Conservation (phyloP, 2,329 filamentous ascomycete species). For the Pleomassaria siparia region DNA sequence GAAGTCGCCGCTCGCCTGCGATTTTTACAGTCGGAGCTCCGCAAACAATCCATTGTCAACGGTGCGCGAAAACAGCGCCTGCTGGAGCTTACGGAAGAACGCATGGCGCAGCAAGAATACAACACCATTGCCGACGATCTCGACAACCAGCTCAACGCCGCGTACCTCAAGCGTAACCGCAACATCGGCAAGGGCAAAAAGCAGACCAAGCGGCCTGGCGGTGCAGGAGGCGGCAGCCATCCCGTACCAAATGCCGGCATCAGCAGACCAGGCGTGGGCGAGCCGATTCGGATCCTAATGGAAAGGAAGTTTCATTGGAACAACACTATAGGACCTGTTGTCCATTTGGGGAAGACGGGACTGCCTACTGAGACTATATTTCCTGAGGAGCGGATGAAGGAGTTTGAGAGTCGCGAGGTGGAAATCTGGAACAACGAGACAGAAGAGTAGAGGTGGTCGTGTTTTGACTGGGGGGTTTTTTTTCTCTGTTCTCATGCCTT, state of each 20-base stretch:
- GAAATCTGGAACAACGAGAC: constrained; percentile 78
- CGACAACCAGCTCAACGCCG: constrained; percentile 89
- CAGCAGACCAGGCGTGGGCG: constrained; percentile 68
- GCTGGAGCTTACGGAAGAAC: constrained; percentile 83
- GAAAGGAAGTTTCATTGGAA: constrained; percentile 88
- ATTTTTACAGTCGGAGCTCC: constrained; percentile 77
- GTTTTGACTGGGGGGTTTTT: background rate
- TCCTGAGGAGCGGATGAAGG: constrained; percentile 69
- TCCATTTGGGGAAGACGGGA: constrained; percentile 76
- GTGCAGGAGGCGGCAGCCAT: constrained; percentile 71
- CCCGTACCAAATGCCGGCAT: constrained; percentile 42
- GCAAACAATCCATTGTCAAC: constrained; percentile 82
- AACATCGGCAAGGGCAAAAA: constrained; percentile 95
- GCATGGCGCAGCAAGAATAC: constrained; percentile 96
- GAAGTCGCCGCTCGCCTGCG: constrained; percentile 89
- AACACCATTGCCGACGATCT: constrained; percentile 95
- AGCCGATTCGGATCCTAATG: constrained; percentile 89
- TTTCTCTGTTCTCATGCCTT: background rate
- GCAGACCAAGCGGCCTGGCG: constrained; percentile 73
- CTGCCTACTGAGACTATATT: constrained; percentile 81
- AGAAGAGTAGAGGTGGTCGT: constrained; percentile 55
- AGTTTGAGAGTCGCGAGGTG: constrained; percentile 72
- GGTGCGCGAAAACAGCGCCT: constrained; percentile 86
- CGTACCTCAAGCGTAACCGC: constrained; percentile 92
- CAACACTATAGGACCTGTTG: constrained; percentile 85